A percentile compares a stretch with the other conserved stretches of the same genome.
Evolutionary conservation across 2,329 filamentous ascomycete genomes (phyloP).

Genomic region (Penicillium digitatum): DNA sequence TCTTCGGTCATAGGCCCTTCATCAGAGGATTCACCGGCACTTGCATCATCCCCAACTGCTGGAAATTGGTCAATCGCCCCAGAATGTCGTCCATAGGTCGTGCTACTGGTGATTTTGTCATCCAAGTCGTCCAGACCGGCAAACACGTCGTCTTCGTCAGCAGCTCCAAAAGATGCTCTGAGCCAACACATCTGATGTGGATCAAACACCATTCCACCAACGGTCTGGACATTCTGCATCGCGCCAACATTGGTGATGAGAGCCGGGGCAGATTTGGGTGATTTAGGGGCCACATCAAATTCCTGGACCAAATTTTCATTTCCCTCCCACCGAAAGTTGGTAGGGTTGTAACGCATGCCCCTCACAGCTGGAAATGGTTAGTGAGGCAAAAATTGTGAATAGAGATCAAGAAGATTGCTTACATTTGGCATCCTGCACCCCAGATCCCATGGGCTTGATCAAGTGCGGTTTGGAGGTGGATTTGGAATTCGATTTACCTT

Average conservation of each 20-base stretch:
- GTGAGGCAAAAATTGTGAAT: neutral
- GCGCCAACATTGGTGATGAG: slow-evolving; percentile 87
- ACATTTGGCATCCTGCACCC: slow-evolving; percentile 75
- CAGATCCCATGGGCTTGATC: slow-evolving; percentile 75
- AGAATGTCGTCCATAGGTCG: slow-evolving; percentile 20
- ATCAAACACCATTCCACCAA: slow-evolving; percentile 98
- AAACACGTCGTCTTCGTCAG: slow-evolving; percentile 87
- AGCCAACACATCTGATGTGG: slow-evolving; percentile 97
- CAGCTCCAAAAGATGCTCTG: slow-evolving; percentile 55
- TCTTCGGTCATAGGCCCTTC: slow-evolving; percentile 90
- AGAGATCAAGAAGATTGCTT: slow-evolving; percentile 38
- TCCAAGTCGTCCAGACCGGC: slow-evolving; percentile 91
- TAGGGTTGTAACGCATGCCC: slow-evolving; percentile 93
- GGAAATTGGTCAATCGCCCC: slow-evolving; percentile 25
- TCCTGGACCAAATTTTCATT: slow-evolving; percentile 78
- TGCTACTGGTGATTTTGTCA: slow-evolving; percentile 49
- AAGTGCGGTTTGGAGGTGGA: slow-evolving; percentile 67
- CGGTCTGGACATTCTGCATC: slow-evolving; percentile 82
- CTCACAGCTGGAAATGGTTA: slow-evolving; percentile 62
- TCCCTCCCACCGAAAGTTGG: slow-evolving; percentile 86
- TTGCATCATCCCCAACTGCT: slow-evolving; percentile 38
- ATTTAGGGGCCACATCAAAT: slow-evolving; percentile 61
- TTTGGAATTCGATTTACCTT: slow-evolving; percentile 33
- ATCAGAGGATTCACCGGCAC: slow-evolving; percentile 51
- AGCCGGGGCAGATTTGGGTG: slow-evolving; percentile 52